These are phyloP conservation scores for Lentinus brumalis DNA, from an alignment of 768 basidiomycete genomes.

Conservation along the genomic window DNA sequence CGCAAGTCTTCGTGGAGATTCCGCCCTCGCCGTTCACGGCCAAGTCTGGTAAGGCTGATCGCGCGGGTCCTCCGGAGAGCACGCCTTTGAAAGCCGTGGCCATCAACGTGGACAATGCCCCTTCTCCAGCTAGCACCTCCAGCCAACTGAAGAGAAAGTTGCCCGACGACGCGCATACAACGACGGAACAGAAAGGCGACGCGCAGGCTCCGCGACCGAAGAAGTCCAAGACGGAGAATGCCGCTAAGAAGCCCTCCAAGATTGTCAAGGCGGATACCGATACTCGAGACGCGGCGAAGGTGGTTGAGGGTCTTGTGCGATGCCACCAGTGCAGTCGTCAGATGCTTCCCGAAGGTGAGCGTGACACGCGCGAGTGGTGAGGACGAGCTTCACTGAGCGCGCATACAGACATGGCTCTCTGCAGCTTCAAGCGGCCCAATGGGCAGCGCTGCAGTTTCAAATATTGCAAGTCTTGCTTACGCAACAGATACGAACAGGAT, in stretches of 20 bases:
- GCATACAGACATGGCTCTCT: constrained; percentile 37
- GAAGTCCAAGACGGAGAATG: constrained; percentile 26
- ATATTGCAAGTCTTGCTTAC: constrained; percentile 68
- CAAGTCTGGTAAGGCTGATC: constrained; percentile 2
- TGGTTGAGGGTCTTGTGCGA: constrained; percentile 43
- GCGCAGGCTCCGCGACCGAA: constrained; percentile 10
- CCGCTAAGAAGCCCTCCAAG: constrained; percentile 1
- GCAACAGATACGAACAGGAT: constrained; percentile 65
- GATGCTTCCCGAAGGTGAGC: constrained; percentile 52
- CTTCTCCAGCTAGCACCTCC: constrained; percentile 26
- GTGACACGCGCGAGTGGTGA: neutral
- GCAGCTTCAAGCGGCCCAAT: constrained; percentile 35
- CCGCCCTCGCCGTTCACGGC: constrained; percentile 48
- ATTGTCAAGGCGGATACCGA: neutral
- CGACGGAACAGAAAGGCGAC: neutral
- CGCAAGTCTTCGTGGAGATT: constrained; percentile 61
- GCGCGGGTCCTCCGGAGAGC: constrained; percentile 23
- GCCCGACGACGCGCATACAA: constrained; percentile 32
- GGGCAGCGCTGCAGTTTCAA: constrained; percentile 54
- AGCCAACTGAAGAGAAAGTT: constrained; percentile 53
- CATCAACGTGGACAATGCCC: constrained; percentile 28
- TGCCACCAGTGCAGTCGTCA: constrained; percentile 78
- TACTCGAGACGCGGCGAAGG: constrained; percentile 31
- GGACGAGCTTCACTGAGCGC: constrained; percentile 1
- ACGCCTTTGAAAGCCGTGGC: constrained; percentile 31